Evolutionary conservation across 2,329 filamentous ascomycete genomes (phyloP).

Genomic region (Septoria linicola): DNA sequence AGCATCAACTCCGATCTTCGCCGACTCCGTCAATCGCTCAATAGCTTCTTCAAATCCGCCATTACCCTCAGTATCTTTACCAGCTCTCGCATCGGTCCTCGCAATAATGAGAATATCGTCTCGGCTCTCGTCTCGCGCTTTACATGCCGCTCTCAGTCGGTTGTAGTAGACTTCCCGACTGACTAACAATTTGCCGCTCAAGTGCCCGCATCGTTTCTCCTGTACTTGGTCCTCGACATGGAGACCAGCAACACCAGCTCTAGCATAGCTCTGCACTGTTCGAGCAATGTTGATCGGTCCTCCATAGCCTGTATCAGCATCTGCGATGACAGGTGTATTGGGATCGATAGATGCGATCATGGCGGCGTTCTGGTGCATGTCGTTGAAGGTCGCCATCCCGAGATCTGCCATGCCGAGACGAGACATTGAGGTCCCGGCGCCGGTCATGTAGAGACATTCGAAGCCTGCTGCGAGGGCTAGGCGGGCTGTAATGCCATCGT

Average conservation of each 20-base stretch:
- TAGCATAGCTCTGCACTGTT: constrained; percentile 34
- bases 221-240: constrained; percentile 65
- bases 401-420: constrained; percentile 63
- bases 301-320: constrained; percentile 61
- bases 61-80: constrained; percentile 33
- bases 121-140: constrained; percentile 49
- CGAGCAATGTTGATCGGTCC: constrained; percentile 38
- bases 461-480: constrained; percentile 64
- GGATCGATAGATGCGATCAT: constrained; percentile 64
- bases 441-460: constrained; percentile 67
- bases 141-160: constrained; percentile 58
- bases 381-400: constrained; percentile 59
- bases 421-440: constrained; percentile 62
- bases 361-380: constrained; percentile 63
- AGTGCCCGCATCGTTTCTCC: constrained; percentile 63
- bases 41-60: constrained; percentile 59
- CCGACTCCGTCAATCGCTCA: constrained; percentile 51
- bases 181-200: constrained; percentile 62
- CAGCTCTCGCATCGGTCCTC: constrained; percentile 61
- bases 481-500: constrained; percentile 66
- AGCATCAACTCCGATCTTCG: constrained; percentile 58
- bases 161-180: constrained; percentile 50
- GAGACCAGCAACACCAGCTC: constrained; percentile 57
- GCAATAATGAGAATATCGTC: constrained; percentile 65
- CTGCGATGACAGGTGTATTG: constrained; percentile 58